Conservation (phyloP, 495 filamentous ascomycete species). For the Xylaria curta region DNA sequence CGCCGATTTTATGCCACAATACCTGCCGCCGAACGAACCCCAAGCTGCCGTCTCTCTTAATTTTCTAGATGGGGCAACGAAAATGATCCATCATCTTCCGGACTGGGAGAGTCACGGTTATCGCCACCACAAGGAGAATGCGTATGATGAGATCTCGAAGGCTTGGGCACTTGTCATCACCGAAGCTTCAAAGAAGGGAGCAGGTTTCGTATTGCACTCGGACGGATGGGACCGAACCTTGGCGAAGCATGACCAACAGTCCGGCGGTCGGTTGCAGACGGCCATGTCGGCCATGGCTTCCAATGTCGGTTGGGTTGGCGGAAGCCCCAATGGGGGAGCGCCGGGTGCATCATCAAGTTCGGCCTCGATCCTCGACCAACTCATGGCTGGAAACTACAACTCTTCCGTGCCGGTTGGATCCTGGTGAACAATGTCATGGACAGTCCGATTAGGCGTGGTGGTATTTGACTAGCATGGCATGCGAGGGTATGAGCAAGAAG, state of each 20-base stretch:
- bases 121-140: conserved; percentile 88
- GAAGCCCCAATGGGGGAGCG: conserved; percentile 46
- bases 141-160: conserved; percentile 92
- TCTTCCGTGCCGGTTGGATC: conserved; percentile 65
- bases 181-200: conserved; percentile 89
- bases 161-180: conserved; percentile 93
- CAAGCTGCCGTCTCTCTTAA: conserved; percentile 79
- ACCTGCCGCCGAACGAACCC: conserved; percentile 86
- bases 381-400: conserved; percentile 79
- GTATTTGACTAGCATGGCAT: neutral
- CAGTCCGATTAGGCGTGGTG: no score
- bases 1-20: conserved; percentile 92
- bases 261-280: conserved; percentile 79
- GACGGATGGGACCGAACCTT: conserved; percentile 93
- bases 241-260: conserved; percentile 85
- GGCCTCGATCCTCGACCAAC: conserved; percentile 75
- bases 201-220: conserved; percentile 88
- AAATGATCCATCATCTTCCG: conserved; percentile 86
- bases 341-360: conserved; percentile 31
- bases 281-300: conserved; percentile 78
- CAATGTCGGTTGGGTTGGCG: conserved; percentile 78
- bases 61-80: conserved; percentile 87
- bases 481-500: neutral
- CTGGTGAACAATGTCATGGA: neutral
- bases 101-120: conserved; percentile 85